Percentiles rank a stretch among this genome's conserved stretches.
Evolutionary conservation across 2,329 filamentous ascomycete species (phyloP).

Genomic region (Volutella citrinella): DNA sequence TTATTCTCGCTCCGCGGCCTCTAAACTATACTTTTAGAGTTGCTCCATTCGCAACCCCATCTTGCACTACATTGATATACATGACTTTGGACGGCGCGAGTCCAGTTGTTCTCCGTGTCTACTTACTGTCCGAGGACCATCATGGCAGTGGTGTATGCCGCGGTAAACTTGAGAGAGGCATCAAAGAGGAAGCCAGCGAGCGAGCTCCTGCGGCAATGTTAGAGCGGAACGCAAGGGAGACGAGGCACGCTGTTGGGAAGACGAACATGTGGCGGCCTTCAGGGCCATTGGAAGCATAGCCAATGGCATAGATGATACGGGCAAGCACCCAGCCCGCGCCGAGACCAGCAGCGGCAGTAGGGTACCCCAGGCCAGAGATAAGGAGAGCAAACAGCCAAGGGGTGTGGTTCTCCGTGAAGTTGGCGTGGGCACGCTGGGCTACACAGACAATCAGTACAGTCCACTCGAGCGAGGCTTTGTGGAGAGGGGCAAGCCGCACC

Average conservation of each 20-base stretch:
- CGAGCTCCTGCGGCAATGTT: slow-evolving; percentile 31
- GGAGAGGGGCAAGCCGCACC: slow-evolving; percentile 33
- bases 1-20: too few species aligned
- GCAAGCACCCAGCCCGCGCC: slow-evolving; percentile 52
- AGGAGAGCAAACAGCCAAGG: slow-evolving; percentile 51
- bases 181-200: slow-evolving; percentile 33
- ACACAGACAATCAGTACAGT: not conserved
- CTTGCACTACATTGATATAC: too few species aligned
- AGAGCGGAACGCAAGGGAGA: not conserved
- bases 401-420: slow-evolving; percentile 61
- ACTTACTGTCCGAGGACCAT: slow-evolving; percentile 33
- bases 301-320: slow-evolving; percentile 52
- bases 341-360: slow-evolving; percentile 44
- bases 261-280: slow-evolving; percentile 41
- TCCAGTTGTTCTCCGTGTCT: too few species aligned
- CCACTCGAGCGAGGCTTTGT: not conserved
- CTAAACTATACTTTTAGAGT: too few species aligned
- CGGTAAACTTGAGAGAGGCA: slow-evolving; percentile 38
- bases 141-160: slow-evolving; percentile 40
- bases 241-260: not conserved
- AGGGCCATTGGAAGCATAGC: slow-evolving; percentile 50
- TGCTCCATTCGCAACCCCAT: too few species aligned
- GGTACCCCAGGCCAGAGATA: slow-evolving; percentile 55
- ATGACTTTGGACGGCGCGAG: too few species aligned
- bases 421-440: slow-evolving; percentile 60